phyloP scores from a whole-genome alignment of 768 basidiomycete genomes.

The Arthromyces matolae region DNA sequence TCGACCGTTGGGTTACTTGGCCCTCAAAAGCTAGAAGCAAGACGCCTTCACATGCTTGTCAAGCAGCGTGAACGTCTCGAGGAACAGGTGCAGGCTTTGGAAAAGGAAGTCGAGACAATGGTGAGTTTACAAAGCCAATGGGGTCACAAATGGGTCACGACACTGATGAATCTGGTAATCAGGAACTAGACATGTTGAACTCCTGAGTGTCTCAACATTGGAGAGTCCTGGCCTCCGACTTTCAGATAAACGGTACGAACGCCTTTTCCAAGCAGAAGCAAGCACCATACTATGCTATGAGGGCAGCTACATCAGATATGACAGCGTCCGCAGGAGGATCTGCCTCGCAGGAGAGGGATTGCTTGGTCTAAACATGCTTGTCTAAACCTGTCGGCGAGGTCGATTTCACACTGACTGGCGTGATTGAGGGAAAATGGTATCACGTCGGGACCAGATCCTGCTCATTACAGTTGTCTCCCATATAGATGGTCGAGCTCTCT shows the following conservation, averaged over 20 bases:
- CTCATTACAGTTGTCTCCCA: too few species aligned
- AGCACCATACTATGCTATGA: too few species aligned
- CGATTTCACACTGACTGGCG: too few species aligned
- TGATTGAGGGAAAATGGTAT: too few species aligned
- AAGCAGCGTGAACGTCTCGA: conserved; percentile 69
- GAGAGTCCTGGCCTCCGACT: neutral
- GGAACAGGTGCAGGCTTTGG: conserved; percentile 53
- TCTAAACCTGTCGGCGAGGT: too few species aligned
- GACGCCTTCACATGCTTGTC: conserved; percentile 58
- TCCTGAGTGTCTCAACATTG: conserved; percentile 1
- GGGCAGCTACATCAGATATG: neutral
- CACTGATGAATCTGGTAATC: neutral
- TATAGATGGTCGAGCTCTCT: too few species aligned
- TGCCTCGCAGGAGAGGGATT: too few species aligned
- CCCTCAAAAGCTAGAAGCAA: conserved; percentile 61
- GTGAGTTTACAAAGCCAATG: conserved; percentile 40
- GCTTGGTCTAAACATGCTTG: too few species aligned
- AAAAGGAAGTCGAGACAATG: conserved; percentile 57
- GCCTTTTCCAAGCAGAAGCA: too few species aligned
- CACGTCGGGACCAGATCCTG: too few species aligned
- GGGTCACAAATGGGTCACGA: neutral
- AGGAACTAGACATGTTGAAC: conserved; percentile 21
- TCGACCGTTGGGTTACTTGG: conserved; percentile 47
- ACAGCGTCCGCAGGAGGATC: neutral
- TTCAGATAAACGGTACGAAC: too few species aligned